Conservation (phyloP, 1,139 yeast genomes). For the Scheffersomyces lignicola region DNA sequence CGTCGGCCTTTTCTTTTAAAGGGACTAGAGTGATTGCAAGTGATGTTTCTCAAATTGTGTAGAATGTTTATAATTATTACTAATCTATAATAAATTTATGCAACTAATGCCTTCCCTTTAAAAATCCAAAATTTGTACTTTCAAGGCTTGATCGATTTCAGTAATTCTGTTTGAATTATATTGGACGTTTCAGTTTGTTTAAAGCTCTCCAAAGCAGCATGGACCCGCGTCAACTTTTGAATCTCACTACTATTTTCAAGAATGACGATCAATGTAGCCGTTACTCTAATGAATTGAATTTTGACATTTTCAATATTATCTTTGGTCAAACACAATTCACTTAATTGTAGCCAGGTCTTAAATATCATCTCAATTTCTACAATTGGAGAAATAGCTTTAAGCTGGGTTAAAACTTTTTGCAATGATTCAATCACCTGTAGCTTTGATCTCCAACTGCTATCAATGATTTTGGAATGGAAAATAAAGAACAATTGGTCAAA, state of each 20-base stretch:
- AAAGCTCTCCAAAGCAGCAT: constrained; percentile 26
- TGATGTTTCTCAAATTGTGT: neutral
- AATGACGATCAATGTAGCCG: constrained; percentile 20
- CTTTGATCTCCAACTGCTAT: constrained; percentile 63
- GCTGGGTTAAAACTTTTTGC: constrained; percentile 14
- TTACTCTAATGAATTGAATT: constrained; percentile 42
- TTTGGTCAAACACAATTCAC: constrained; percentile 33
- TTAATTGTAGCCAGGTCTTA: constrained; percentile 25
- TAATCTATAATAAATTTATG: constrained; percentile 1
- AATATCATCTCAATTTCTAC: constrained; percentile 16
- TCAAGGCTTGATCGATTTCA: too few relatives aligned
- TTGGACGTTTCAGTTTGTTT: constrained; percentile 27
- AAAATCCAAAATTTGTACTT: neutral
- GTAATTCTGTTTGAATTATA: constrained; percentile 30
- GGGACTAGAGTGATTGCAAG: too few relatives aligned
- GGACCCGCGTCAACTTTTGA: constrained; percentile 14
- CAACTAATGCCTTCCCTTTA: constrained; percentile 3
- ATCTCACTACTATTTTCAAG: constrained; percentile 16
- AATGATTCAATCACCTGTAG: constrained; percentile 41
- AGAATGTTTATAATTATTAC: constrained; percentile 1
- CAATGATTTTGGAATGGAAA: constrained; percentile 32
- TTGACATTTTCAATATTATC: constrained; percentile 65
- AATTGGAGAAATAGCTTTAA: constrained; percentile 10
- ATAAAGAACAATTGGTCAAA: constrained; percentile 19
- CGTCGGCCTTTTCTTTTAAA: constrained; percentile 31